Conservation (phyloP, 2,329 filamentous ascomycete species). For the Monilinia fructicola region DNA sequence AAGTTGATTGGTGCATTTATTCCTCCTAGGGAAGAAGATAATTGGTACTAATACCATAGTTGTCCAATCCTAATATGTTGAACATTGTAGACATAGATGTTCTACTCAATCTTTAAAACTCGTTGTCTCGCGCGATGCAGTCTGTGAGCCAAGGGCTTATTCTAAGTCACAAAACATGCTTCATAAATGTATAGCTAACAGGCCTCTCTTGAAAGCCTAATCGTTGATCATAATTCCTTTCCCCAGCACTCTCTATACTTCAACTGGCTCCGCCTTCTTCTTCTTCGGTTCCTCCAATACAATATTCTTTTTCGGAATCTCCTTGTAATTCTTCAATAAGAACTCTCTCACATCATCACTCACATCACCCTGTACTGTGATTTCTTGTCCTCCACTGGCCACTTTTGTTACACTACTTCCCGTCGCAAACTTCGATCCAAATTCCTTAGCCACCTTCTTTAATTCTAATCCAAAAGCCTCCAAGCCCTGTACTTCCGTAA, state of each 20-base stretch:
- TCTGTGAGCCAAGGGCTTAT: neutral
- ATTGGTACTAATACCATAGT: too few species aligned
- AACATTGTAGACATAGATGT: too few species aligned
- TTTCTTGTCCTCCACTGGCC: conserved; percentile 84
- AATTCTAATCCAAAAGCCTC: conserved; percentile 89
- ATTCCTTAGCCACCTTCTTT: conserved; percentile 94
- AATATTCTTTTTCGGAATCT: conserved; percentile 92
- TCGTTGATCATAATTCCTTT: neutral
- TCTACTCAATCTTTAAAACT: neutral
- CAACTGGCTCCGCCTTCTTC: conserved; percentile 65
- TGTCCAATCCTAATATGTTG: too few species aligned
- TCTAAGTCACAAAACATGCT: neutral
- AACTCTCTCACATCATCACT: conserved; percentile 94
- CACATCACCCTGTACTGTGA: conserved; percentile 95
- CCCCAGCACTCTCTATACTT: neutral
- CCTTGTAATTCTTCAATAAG: conserved; percentile 81
- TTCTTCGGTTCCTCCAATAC: conserved; percentile 95
- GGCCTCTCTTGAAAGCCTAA: neutral
- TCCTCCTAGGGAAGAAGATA: too few species aligned
- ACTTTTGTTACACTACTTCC: conserved; percentile 90
- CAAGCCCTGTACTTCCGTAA: conserved; percentile 87
- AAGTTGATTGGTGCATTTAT: too few species aligned
- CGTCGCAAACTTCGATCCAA: conserved; percentile 98
- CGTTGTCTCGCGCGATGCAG: neutral
- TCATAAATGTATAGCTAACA: neutral